Conservation (phyloP, 257 asterid species). For the Thymus quinquecostatus region DNA sequence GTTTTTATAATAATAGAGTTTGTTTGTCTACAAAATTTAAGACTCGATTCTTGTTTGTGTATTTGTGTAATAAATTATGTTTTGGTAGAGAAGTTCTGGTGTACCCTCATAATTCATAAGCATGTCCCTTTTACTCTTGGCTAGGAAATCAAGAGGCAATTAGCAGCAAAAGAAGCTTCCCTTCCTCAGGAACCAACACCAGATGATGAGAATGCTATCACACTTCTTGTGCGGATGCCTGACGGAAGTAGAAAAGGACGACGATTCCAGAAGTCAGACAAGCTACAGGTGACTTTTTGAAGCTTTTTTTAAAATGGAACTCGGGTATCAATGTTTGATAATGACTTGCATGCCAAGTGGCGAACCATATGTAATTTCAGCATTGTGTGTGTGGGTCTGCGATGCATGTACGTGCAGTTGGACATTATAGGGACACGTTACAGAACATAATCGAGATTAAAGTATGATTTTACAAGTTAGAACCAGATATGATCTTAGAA, state of each 20-base stretch:
- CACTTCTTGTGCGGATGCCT: slow-evolving; percentile 93
- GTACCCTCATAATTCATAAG: not conserved
- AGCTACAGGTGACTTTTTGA: slow-evolving; percentile 66
- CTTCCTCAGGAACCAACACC: slow-evolving; percentile 88
- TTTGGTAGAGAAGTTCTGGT: slow-evolving; percentile 14
- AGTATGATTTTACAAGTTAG: not conserved
- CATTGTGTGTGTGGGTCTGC: not conserved
- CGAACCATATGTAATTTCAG: slow-evolving; percentile 13
- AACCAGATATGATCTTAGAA: not conserved
- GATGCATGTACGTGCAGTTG: not conserved
- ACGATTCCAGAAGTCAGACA: slow-evolving; percentile 85
- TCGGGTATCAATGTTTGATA: not conserved
- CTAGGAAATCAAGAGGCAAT: slow-evolving; percentile 86
- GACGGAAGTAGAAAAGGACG: slow-evolving; percentile 97
- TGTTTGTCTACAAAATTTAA: not conserved
- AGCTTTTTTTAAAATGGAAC: slow-evolving; percentile 7
- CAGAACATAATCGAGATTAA: not conserved
- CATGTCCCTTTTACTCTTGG: slow-evolving; percentile 20
- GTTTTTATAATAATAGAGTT: not conserved
- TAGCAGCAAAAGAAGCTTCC: slow-evolving; percentile 90
- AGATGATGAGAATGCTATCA: slow-evolving; percentile 81
- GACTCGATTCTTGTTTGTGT: not conserved
- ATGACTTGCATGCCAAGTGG: not conserved
- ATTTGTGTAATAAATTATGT: not conserved
- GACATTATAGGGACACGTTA: not conserved